phyloP scores from a whole-genome alignment of 2,329 filamentous ascomycete species.

The Fusarium musae region DNA sequence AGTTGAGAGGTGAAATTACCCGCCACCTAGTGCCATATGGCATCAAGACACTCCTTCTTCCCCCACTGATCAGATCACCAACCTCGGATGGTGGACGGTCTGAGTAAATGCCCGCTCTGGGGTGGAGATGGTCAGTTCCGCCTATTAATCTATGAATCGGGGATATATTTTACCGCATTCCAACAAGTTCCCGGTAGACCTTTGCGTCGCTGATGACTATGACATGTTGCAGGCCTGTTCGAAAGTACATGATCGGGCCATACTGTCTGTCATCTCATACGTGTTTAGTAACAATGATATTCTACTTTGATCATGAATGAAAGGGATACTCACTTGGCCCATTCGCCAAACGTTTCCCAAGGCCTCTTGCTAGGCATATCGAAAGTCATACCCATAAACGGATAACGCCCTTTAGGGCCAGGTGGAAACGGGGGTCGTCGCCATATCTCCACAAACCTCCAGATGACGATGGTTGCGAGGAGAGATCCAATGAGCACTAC shows the following conservation, averaged over 20 bases:
- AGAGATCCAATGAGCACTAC: neutral
- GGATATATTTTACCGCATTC: neutral
- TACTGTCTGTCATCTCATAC: neutral
- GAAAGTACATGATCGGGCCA: neutral
- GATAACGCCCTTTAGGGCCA: neutral
- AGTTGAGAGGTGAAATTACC: neutral
- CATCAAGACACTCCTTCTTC: neutral
- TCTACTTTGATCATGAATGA: neutral
- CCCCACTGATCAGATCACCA: neutral
- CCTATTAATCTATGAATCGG: neutral
- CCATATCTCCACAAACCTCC: neutral
- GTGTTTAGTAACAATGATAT: neutral
- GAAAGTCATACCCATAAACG: neutral
- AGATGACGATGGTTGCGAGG: neutral
- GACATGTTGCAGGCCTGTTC: neutral
- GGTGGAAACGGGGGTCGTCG: neutral
- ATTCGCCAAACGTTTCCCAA: neutral
- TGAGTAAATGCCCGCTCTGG: neutral
- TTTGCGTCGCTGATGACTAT: neutral
- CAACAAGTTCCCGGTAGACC: neutral
- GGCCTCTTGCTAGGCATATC: neutral
- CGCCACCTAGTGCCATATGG: neutral
- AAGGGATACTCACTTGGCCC: neutral
- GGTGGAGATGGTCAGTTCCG: neutral
- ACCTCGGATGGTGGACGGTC: neutral